A percentile compares a stretch with the other conserved stretches of the same genome.
Evolutionary conservation across 1,139 yeast species (phyloP).

Genomic region (Pichia sp.): DNA sequence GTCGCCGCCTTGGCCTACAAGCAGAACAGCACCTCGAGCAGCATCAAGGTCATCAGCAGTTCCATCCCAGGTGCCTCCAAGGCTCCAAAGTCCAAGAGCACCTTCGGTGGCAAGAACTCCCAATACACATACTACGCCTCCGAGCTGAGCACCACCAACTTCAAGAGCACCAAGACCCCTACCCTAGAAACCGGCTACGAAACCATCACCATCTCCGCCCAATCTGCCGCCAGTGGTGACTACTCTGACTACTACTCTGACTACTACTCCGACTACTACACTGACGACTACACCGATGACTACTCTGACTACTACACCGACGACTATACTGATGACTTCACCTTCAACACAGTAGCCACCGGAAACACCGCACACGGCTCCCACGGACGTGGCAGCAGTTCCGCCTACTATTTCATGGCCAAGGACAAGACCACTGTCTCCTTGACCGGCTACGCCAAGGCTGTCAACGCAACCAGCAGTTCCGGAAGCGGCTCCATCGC

Average conservation of each 20-base stretch:
- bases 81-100: neutral
- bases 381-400: too few relatives aligned
- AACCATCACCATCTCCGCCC: neutral
- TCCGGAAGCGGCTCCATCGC: neutral
- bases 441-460: neutral
- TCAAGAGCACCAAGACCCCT: neutral
- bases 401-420: neutral
- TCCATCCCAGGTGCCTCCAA: slow-evolving; percentile 2
- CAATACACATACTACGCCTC: neutral
- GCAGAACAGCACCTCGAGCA: too few relatives aligned
- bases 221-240: neutral
- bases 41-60: slow-evolving; percentile 1
- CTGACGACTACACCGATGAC: neutral
- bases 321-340: neutral
- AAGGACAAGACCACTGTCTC: neutral
- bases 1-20: slow-evolving; percentile 37
- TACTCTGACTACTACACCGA: neutral
- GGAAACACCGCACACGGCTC: too few relatives aligned
- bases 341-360: neutral
- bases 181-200: neutral
- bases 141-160: neutral
- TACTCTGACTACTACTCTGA: neutral
- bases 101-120: neutral
- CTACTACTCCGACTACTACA: neutral
- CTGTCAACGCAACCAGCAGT: neutral